Evolutionary conservation across 805 yeast genomes (phyloP), one percentile per base, ranked within the genome.

Genomic region (Candida vartiovaarae): DNA sequence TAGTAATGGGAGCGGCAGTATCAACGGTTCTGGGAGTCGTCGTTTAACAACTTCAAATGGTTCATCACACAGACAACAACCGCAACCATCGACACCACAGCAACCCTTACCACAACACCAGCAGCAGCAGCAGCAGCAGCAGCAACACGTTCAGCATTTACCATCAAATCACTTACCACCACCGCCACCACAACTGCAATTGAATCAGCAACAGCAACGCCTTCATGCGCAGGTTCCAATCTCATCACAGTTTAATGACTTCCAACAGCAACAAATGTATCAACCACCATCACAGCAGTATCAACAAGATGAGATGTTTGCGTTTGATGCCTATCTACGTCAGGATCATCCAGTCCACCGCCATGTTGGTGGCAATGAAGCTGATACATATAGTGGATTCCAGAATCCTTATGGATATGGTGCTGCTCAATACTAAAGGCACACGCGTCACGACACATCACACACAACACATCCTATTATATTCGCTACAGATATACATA

Each of bases 351-450:
- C 20, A 15, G 20, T 2, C 20, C 20, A 15, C 20, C 20, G 20
- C 20, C 20, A 15, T 15, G 20, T 15, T 15, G 20, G 20, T 15
- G 20, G 20, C 20, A 15, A 15, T 15, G 20, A 15, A 9, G 9
- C 30, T 28, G 30, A 28, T 28, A 9, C 41, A n/a, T 7, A 32
- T 45, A 41, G 40, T 35, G 10, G 45, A 7, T n/a, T 44, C 33
- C 32, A 32, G 8, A 41, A 27, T 8, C 48, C 33, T 25, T 41
- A 10, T 36, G 44, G 47, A 8, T 42, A 45, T 24, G 38, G 43
- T 10, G 40, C 43, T 11, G 36, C 48, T 30, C 48, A 45, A 7
- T 45, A 42, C 24, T 45, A 43, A 45, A 28, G 6, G 30, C 6
- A 6, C 30, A 7, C 30, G 30, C 30, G 9, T 6, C 30, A 28